Evolutionary conservation across 345 rosid genomes (phyloP), one percentile per base, ranked within the genome.

Genomic region (Camelina laxa): DNA sequence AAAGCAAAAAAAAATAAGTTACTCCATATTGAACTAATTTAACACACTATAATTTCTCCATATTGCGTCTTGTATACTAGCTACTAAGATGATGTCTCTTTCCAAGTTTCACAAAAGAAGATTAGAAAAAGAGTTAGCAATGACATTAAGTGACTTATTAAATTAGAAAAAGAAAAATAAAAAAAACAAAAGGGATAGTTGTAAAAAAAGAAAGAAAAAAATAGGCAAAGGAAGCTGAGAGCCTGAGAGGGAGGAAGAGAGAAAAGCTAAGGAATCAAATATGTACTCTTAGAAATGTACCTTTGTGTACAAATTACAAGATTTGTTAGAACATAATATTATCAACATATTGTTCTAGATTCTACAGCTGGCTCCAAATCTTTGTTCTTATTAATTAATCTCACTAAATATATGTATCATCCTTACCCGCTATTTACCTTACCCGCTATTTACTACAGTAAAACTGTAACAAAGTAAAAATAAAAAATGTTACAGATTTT

Each of bases 231-330:
- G 65, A 65, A 44, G 19, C 27, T 53, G 74, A 33, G 69, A n/a
- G n/a, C n/a, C n/a, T n/a, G n/a, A 31, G 6, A 33, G 19, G 19
- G 57, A 50, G 4, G 27, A 31, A 60, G 44, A 27, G 19, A 49
- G 54, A 67, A 67, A 75, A 68, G 69, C 36, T 42, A 27, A 20
- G 4, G 79, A 76, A 76, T 76, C 65, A 35, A n/a, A n/a, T n/a
- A 62, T 70, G 60, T 76, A 69, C 60, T 42, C 75, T 53, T 53
- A 33, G 51, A 68, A 67, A 44, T 75, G 80, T 76, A 76, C 75
- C 65, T 76, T 76, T 70, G 75, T 69, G 75, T 69, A 69, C 80
- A 76, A 69, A 76, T 22, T 62, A 62, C 50, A 60, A 41, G 51
- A 75, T 67, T 41, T 51, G 44, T 53, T 33, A 66, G 42, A 76